Conservation (phyloP, 2,329 filamentous ascomycete genomes). For the Laburnicola sp. region DNA sequence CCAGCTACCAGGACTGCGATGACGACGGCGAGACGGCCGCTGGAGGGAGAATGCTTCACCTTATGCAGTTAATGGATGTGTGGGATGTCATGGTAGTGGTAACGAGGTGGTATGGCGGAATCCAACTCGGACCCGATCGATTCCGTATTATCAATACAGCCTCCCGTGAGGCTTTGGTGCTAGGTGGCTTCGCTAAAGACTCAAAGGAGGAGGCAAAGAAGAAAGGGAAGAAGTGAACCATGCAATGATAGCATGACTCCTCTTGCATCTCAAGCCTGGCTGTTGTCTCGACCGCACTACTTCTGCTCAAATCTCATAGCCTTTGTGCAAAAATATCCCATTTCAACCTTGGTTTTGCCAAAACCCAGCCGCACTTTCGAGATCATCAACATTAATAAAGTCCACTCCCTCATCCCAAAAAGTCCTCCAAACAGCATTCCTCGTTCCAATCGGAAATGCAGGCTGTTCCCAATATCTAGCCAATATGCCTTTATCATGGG, state of each 20-base stretch:
- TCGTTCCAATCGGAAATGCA: constrained; percentile 56
- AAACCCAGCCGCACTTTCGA: constrained; percentile 53
- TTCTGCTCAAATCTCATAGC: no score
- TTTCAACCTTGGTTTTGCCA: constrained; percentile 36
- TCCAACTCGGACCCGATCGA: constrained; percentile 82
- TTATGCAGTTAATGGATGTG: constrained; percentile 93
- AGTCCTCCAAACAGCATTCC: constrained; percentile 56
- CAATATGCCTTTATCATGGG: constrained; percentile 60
- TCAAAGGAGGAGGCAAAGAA: constrained; percentile 43
- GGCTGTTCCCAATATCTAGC: constrained; percentile 67
- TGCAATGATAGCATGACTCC: neutral
- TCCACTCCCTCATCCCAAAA: constrained; percentile 62
- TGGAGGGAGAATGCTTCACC: constrained; percentile 78
- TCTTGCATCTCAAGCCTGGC: neutral
- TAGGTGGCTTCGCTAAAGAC: constrained; percentile 69
- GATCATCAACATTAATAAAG: constrained; percentile 66
- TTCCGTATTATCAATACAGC: constrained; percentile 89
- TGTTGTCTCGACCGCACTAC: no score
- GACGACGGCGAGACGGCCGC: constrained; percentile 96
- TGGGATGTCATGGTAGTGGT: constrained; percentile 95
- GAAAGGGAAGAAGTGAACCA: constrained; percentile 37
- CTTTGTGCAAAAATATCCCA: no score
- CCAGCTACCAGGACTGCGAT: constrained; percentile 83
- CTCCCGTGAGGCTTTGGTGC: constrained; percentile 80
- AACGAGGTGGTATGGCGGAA: constrained; percentile 91